These are phyloP conservation scores for Helichrysum umbraculigerum DNA, from an alignment of 129 eudicot genomes.

Conservation along the genomic window DNA sequence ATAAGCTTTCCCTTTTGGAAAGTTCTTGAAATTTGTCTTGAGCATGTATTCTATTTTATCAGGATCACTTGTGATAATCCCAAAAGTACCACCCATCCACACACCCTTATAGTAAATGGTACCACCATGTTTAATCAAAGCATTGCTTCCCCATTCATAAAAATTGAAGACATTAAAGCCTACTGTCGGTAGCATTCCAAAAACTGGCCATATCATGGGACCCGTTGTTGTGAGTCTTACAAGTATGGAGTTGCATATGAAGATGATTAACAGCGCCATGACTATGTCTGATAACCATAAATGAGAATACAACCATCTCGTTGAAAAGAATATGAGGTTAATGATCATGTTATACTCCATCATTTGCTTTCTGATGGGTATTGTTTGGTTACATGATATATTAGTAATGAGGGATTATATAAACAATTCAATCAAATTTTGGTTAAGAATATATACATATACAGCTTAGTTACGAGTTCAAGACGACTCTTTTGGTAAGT, in stretches of 20 bases:
- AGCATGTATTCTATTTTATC: slow-evolving; percentile 55
- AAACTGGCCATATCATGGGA: slow-evolving; percentile 61
- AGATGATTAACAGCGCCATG: slow-evolving; percentile 35
- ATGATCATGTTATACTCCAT: slow-evolving; percentile 30
- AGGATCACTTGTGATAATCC: slow-evolving; percentile 51
- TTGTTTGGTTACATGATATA: slow-evolving; percentile 19
- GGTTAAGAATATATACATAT: slow-evolving; percentile 8
- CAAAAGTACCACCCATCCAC: slow-evolving; percentile 36
- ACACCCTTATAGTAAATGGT: slow-evolving; percentile 45
- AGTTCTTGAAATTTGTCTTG: slow-evolving; percentile 57
- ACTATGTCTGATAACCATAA: slow-evolving; percentile 44
- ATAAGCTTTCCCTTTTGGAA: slow-evolving; percentile 52
- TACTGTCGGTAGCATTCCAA: slow-evolving; percentile 52
- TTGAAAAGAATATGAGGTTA: slow-evolving; percentile 21
- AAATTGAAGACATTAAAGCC: slow-evolving; percentile 18
- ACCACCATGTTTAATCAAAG: slow-evolving; percentile 45
- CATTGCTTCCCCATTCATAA: slow-evolving; percentile 51
- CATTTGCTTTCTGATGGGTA: background rate
- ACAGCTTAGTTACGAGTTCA: slow-evolving; percentile 15
- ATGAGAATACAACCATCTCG: slow-evolving; percentile 32
- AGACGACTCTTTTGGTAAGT: slow-evolving; percentile 20
- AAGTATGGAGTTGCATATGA: slow-evolving; percentile 35
- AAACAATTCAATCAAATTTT: background rate
- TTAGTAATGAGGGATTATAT: slow-evolving; percentile 8
- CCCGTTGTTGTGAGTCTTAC: slow-evolving; percentile 49